Base-by-base conservation (phyloP, 805 yeast genomes). In the Ogataea pini region DNA sequence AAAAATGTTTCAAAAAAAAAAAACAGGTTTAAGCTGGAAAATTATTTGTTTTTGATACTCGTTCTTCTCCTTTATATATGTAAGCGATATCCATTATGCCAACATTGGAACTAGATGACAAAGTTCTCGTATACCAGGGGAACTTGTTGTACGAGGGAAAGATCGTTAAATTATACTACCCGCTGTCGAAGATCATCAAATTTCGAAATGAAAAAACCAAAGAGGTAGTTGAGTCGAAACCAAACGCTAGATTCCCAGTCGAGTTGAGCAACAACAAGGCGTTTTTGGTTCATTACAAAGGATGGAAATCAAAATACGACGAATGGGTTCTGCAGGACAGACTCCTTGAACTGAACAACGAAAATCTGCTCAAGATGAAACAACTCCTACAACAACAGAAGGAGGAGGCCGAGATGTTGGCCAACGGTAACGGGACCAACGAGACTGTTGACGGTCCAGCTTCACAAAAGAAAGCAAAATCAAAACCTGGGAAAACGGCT, bases 281-380 rank as follows among this genome's bases (percentile, higher is more conserved):
- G 25, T 91, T 82, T 67, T 83, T 73, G 56, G 80, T 92, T 14
- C 99, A 94, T 62, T 92, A 92, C 67, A 86, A 85, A 57, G 98
- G 99, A 2, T 92, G 99, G 99, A 92, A 91, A 61, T 68, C 84
- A 14, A 83, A 90, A 49, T 92, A 97, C 96, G 98, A 92, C 63
- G 99, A 92, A 66, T 92, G 99, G 99, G 92, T 92, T 1, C 77
- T 79, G 1, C 66, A 68, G 7, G 83, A 80, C 33, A 70, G 98
- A 29, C 77, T 92, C 5, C 71, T 88, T 60, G 85, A 81, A 53
- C 75, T 73, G 61, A 86, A 77, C 42, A 84, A 80, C 25, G 96
- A 85, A 54, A 89, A 86, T 59, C 57, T 85, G 45, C 70, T 75
- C 42, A 68, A 80, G 43, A 88, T 85, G 65, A 79, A 82, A 33